phyloP scores from a whole-genome alignment of 2,329 filamentous ascomycete species.

The Xylaria sp. region DNA sequence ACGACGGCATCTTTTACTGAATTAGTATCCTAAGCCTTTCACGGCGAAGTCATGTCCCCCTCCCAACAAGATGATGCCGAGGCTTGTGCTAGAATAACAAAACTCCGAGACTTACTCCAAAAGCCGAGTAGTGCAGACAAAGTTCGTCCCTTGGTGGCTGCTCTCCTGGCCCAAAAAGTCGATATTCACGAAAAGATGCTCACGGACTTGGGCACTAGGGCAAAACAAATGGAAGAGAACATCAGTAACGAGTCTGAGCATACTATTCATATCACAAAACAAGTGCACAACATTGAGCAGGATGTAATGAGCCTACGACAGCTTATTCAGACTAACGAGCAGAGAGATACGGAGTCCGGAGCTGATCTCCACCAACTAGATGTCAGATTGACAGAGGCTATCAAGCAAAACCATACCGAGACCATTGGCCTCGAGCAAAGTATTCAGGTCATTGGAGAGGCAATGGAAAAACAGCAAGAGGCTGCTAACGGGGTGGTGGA shows the following conservation, averaged over 20 bases:
- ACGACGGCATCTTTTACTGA: too few relatives aligned
- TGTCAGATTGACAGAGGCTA: conserved; percentile 3
- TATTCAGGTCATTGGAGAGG: conserved; percentile 9
- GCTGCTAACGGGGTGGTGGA: conserved; percentile 2
- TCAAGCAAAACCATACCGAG: conserved; percentile 6
- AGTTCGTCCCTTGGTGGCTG: conserved; percentile 36
- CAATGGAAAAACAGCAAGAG: conserved; percentile 11
- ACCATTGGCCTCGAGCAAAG: neutral
- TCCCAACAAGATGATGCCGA: conserved; percentile 26
- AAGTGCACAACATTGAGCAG: conserved; percentile 14
- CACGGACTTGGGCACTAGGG: conserved; percentile 6
- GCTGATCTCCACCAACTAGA: conserved; percentile 9
- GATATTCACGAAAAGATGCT: conserved; percentile 31
- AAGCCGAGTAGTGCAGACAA: conserved; percentile 30
- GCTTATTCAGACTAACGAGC: conserved; percentile 12
- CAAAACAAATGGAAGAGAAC: conserved; percentile 14
- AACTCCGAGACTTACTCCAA: conserved; percentile 34
- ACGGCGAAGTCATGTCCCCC: conserved; percentile 31
- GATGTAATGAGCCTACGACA: conserved; percentile 25
- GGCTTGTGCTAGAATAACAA: conserved; percentile 19
- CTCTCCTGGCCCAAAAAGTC: conserved; percentile 38
- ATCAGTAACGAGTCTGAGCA: neutral
- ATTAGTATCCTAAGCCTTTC: neutral
- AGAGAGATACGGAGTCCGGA: neutral
- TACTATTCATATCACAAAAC: conserved; percentile 3